These are phyloP conservation scores for Metschnikowia shivogae DNA, from an alignment of 805 yeast genomes.

Conservation along the genomic window DNA sequence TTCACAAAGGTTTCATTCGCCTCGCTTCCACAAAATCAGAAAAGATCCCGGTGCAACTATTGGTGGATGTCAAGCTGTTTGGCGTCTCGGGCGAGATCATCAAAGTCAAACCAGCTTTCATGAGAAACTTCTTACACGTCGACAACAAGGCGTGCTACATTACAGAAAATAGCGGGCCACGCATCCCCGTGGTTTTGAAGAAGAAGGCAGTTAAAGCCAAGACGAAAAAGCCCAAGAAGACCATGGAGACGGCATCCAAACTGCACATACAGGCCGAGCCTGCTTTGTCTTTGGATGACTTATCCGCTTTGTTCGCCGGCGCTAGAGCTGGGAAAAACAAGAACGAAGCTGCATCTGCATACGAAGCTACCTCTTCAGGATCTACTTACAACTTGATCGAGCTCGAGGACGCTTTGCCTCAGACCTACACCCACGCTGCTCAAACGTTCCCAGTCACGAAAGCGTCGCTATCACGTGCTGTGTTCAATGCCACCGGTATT, in stretches of 20 bases:
- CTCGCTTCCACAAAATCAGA: conserved; percentile 22
- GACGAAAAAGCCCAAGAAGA: conserved; percentile 7
- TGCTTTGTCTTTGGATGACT: conserved; percentile 37
- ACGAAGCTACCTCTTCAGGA: conserved; percentile 17
- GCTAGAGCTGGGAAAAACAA: conserved; percentile 18
- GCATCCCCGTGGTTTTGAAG: conserved; percentile 38
- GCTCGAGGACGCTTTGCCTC: conserved; percentile 29
- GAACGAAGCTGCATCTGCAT: conserved; percentile 6
- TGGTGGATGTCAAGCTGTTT: conserved; percentile 57
- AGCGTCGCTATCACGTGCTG: conserved; percentile 20
- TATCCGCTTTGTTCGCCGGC: conserved; percentile 31
- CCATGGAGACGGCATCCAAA: not conserved
- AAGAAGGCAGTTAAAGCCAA: conserved; percentile 1
- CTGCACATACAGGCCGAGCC: conserved; percentile 5
- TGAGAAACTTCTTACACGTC: conserved; percentile 75
- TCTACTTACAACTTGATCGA: conserved; percentile 27
- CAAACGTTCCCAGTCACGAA: conserved; percentile 26
- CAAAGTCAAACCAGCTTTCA: conserved; percentile 70
- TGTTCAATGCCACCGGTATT: conserved; percentile 31
- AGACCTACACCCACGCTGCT: conserved; percentile 18
- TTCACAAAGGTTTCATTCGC: conserved; percentile 14
- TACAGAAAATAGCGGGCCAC: conserved; percentile 30
- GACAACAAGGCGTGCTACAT: conserved; percentile 73
- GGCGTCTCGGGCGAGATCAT: conserved; percentile 73
- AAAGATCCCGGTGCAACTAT: conserved; percentile 69